A percentile compares a stretch with the other conserved stretches of the same genome.
Evolutionary conservation across 2,329 filamentous ascomycete genomes (phyloP).

Genomic region (Trichoderma simmonsii): DNA sequence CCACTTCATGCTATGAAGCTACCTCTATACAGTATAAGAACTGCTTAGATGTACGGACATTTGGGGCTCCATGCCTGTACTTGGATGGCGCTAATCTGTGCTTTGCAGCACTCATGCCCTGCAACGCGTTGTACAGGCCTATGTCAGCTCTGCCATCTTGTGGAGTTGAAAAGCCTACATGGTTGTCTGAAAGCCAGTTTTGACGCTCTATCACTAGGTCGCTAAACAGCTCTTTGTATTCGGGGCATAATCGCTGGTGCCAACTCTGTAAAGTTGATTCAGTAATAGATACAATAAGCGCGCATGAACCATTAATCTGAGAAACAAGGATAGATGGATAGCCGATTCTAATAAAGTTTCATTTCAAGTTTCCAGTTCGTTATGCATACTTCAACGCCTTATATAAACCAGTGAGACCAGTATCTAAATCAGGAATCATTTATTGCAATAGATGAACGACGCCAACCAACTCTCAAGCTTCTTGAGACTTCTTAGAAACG

Average conservation of each 20-base stretch:
- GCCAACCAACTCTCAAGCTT: not conserved
- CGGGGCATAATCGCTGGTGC: rapidly evolving
- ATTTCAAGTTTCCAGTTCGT: not conserved
- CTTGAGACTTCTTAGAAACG: conserved; percentile 10
- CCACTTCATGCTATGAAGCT: not conserved
- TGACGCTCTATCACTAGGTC: not conserved
- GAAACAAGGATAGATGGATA: not conserved
- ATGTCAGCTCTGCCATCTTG: not conserved
- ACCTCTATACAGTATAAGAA: not conserved
- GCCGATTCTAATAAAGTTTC: not conserved
- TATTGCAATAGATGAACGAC: not conserved
- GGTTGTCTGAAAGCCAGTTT: not conserved
- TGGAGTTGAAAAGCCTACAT: not conserved
- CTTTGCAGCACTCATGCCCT: not conserved
- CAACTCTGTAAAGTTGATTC: not conserved
- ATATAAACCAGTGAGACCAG: not conserved
- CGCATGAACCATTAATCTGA: not conserved
- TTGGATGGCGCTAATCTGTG: not conserved
- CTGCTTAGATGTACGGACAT: not conserved
- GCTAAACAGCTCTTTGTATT: not conserved
- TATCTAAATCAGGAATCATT: not conserved
- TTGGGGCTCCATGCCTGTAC: not conserved
- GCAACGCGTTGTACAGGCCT: not conserved
- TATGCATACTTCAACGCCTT: not conserved
- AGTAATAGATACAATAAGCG: not conserved